Percentiles rank a stretch among this genome's conserved stretches.
phyloP scores from a whole-genome alignment of 1,284 basidiomycete species.

The Rhodotorula sp. region DNA sequence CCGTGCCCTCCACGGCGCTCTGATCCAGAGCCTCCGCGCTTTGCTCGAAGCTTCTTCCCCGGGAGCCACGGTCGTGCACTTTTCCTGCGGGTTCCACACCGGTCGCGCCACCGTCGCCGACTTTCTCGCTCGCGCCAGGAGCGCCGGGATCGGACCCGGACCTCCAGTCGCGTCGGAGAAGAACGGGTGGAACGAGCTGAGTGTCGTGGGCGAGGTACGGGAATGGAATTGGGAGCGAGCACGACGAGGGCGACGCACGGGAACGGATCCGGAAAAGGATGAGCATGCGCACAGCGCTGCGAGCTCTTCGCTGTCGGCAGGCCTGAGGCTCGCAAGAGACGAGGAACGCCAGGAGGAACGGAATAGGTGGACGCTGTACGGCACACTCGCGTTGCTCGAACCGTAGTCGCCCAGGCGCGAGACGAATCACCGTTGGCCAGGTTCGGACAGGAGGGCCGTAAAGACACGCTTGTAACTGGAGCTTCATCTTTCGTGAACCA shows the following conservation, averaged over 20 bases:
- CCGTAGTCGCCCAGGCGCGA: background rate
- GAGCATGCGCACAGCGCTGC: too few relatives aligned
- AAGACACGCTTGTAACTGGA: too few relatives aligned
- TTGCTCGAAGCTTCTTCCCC: slow-evolving; percentile 4
- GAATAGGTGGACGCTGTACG: slow-evolving; percentile 22
- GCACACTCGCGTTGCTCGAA: background rate
- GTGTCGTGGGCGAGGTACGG: slow-evolving; percentile 8
- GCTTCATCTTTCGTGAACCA: too few relatives aligned
- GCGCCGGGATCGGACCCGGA: background rate
- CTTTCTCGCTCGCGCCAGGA: slow-evolving; percentile 6
- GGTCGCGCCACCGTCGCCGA: slow-evolving; percentile 9
- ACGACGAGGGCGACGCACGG: too few relatives aligned
- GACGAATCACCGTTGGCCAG: too few relatives aligned
- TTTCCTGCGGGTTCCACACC: slow-evolving; percentile 24
- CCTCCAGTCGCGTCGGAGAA: too few relatives aligned
- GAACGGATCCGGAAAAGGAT: too few relatives aligned
- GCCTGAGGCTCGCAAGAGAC: background rate
- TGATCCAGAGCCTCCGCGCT: background rate
- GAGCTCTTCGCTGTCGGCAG: background rate
- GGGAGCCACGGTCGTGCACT: background rate
- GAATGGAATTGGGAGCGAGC: background rate
- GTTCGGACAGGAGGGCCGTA: too few relatives aligned
- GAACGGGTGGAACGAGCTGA: slow-evolving; percentile 3
- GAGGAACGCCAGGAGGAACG: slow-evolving; percentile 24
- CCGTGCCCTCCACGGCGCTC: background rate